These are phyloP conservation scores for Termitomyces sp. DNA, from an alignment of 768 basidiomycete species.

Conservation along the genomic window DNA sequence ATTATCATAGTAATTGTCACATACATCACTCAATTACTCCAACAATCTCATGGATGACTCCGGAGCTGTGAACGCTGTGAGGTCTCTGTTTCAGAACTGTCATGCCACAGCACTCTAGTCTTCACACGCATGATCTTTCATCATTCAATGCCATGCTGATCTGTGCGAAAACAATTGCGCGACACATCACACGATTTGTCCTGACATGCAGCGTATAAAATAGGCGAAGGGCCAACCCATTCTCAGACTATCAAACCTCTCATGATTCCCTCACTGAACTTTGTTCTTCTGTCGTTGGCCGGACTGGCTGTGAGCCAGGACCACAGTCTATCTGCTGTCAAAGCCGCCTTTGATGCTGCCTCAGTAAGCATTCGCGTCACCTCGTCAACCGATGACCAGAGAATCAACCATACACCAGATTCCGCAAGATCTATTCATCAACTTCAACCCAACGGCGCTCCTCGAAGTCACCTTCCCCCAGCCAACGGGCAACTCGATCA, in stretches of 20 bases:
- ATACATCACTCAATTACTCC: no score
- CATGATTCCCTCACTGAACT: conserved; percentile 10
- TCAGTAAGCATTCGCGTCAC: conserved; percentile 14
- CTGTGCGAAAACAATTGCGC: neutral
- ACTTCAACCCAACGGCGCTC: conserved; percentile 31
- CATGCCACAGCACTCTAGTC: neutral
- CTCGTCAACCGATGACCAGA: no score
- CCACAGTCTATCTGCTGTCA: conserved; percentile 19
- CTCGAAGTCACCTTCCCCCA: conserved; percentile 35
- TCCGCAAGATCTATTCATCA: conserved; percentile 26
- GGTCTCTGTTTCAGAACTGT: neutral
- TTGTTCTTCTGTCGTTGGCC: conserved; percentile 13
- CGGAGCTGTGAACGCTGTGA: no score
- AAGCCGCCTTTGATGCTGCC: conserved; percentile 24
- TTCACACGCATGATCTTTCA: neutral
- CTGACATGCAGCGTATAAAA: neutral
- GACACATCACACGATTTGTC: neutral
- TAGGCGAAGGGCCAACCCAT: neutral
- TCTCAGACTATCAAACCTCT: neutral
- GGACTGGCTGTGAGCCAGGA: conserved; percentile 23
- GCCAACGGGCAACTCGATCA: conserved; percentile 23
- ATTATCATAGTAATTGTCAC: no score
- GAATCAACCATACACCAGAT: conserved; percentile 21
- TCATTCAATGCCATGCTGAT: neutral
- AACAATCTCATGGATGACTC: neutral